Evolutionary conservation across 2,329 filamentous ascomycete species (phyloP), one percentile per base, ranked within the genome.

Genomic region (Ascochyta koolunga): DNA sequence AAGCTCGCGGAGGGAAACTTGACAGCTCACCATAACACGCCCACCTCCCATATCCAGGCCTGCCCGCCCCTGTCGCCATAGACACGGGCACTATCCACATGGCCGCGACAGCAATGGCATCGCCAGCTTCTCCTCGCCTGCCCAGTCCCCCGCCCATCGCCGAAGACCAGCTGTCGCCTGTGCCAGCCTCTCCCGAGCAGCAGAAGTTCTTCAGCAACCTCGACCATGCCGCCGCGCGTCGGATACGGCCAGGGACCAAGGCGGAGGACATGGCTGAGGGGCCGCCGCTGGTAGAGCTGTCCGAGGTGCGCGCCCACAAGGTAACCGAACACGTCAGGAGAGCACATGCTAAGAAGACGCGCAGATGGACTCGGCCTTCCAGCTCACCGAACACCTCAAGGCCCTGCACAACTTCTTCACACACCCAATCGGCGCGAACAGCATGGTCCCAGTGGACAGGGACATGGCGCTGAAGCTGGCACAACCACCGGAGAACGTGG

Each of bases 321-420:
- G 33, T 25, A 11, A 8, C 10, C 5, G 38, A n/a, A 24, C 16
- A n/a, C 22, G 37, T 33, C 25, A 33, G 37, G 49, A 37, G 47
- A 21, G 39, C 32, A 53, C 29, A 41, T 52, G 54, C 63, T 72
- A 57, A 72, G 54, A 39, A 35, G 16, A 50, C 43, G 46, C 22
- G 36, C 60, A 97, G 90, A 91, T 99, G 64, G 93, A 99, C 72
- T 98, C 93, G 19, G 90, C 95, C 38, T 99, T 98, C 74, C 95
- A 97, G 75, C 86, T 98, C 16, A 96, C 97, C 76, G 95, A 99
- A 77, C 93, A 99, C 71, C 88, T 99, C 49, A 93, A 96, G 75
- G 91, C 95, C 31, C 85, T 97, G 15, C 91, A 98, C 79, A 87
- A 93, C 75, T 82, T 89, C 72, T 88, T 90, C 72, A 96, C 91